Evolutionary conservation across 371 early-diverging fungal species (phyloP), one percentile per base, ranked within the genome.

Genomic region (Rhizopus delemar): DNA sequence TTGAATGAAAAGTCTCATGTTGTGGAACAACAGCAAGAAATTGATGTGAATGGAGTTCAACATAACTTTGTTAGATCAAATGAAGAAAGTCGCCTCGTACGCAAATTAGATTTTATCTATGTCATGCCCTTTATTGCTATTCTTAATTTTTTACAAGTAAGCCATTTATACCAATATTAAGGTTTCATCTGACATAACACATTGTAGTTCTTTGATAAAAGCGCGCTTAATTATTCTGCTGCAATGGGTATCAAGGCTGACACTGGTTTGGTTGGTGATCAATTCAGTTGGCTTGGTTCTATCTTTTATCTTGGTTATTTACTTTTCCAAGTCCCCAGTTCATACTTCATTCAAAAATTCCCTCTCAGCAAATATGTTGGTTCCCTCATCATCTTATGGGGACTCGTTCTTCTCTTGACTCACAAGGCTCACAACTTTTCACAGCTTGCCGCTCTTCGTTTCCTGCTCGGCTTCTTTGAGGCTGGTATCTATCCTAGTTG

Each of bases 141-240:
- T 28, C 60, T 65, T 32, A 65, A 60, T 32, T 65, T 65, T 35
- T 56, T 65, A 31, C 65, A 65, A 57, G 65, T 65, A 65, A 56
- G 8, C 8, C 28, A 22, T 22, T 22, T 22, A 22, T 22, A 22
- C 2, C 22, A 22, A 16, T 48, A 8, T 48, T 3, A 5, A n/a
- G 5, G 29, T 48, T 22, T 48, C 22, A 28, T 8, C 3, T 28
- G 29, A 29, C 8, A 5, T 5, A 29, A 29, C 1, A 7, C 28
- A 7, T 12, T 52, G 22, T 56, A 77, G 70, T 77, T 74, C 56
- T 62, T 74, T 33, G 77, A 77, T 57, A 77, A 77, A 65, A 62
- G 72, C 9, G 66, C 74, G 0, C 64, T 77, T 48, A 74, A 71
- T 32, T 77, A 77, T 53, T 71, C 72, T 1, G 62, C 62, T 43